A percentile compares a stretch with the other conserved stretches of the same genome.
These are phyloP conservation scores for Daucus carota DNA, from an alignment of 129 eudicot genomes.

Conservation along the genomic window DNA sequence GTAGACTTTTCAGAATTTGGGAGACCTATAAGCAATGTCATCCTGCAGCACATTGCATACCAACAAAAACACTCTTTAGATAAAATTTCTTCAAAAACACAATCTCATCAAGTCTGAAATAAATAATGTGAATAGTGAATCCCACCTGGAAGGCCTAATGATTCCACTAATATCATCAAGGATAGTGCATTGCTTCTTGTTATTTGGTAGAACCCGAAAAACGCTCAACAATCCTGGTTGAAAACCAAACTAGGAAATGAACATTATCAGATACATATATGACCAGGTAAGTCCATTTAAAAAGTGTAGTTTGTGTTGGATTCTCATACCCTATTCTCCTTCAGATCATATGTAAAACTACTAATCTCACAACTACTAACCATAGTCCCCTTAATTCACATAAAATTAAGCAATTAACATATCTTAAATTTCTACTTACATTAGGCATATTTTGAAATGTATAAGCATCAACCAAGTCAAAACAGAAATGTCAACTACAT, in stretches of 20 bases:
- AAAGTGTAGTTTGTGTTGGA: too few species aligned
- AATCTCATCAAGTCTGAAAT: background rate
- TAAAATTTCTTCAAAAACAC: background rate
- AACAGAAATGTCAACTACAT: too few species aligned
- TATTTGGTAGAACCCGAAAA: slow-evolving; percentile 42
- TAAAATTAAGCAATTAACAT: too few species aligned
- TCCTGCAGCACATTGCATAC: slow-evolving; percentile 36
- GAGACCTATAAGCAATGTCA: slow-evolving; percentile 83
- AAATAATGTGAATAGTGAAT: background rate
- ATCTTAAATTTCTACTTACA: too few species aligned
- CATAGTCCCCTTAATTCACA: too few species aligned
- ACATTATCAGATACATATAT: background rate
- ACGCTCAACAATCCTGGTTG: slow-evolving; percentile 33
- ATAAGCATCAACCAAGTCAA: too few species aligned
- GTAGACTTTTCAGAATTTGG: slow-evolving; percentile 87
- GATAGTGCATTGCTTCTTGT: slow-evolving; percentile 52
- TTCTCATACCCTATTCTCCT: too few species aligned
- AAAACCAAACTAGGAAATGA: background rate
- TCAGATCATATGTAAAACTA: too few species aligned
- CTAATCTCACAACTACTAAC: too few species aligned
- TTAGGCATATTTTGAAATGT: too few species aligned
- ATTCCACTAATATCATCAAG: slow-evolving; percentile 69
- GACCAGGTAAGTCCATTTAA: slow-evolving; percentile 9
- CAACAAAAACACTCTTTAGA: background rate
- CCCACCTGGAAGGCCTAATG: slow-evolving; percentile 70